phyloP scores from a whole-genome alignment of 768 basidiomycete species.

The Amanita thiersii region DNA sequence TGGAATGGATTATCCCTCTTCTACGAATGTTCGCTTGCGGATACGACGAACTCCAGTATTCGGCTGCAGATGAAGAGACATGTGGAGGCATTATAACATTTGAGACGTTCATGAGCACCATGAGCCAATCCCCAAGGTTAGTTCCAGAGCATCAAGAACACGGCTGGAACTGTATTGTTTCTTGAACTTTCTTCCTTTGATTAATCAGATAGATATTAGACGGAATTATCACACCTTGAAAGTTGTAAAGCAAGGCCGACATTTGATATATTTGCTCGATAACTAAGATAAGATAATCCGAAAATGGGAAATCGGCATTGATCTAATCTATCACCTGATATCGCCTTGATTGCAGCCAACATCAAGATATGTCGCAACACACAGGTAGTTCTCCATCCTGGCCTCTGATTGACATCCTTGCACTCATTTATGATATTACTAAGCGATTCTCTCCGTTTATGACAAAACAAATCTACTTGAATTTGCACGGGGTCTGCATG shows the following conservation, averaged over 20 bases:
- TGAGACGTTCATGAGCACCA: conserved; percentile 14
- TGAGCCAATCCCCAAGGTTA: conserved; percentile 10
- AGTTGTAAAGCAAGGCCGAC: no score
- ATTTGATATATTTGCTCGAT: no score
- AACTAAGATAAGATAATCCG: no score
- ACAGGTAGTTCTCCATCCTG: neutral
- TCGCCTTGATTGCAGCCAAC: no score
- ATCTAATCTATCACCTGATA: no score
- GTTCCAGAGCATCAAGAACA: neutral
- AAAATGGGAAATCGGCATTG: no score
- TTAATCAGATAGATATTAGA: no score
- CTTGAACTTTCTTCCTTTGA: no score
- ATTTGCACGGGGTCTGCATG: conserved; percentile 77
- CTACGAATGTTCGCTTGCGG: conserved; percentile 5
- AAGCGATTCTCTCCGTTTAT: conserved; percentile 91
- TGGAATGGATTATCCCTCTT: conserved; percentile 12
- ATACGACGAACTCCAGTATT: conserved; percentile 4
- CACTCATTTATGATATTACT: no score
- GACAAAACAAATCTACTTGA: conserved; percentile 90
- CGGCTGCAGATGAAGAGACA: conserved; percentile 9
- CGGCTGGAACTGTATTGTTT: neutral
- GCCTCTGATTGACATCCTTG: neutral
- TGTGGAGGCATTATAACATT: conserved; percentile 13
- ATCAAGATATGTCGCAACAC: neutral
- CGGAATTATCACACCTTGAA: no score